phyloP scores from a whole-genome alignment of 2,329 filamentous ascomycete genomes.

The Blumeria graminis region DNA sequence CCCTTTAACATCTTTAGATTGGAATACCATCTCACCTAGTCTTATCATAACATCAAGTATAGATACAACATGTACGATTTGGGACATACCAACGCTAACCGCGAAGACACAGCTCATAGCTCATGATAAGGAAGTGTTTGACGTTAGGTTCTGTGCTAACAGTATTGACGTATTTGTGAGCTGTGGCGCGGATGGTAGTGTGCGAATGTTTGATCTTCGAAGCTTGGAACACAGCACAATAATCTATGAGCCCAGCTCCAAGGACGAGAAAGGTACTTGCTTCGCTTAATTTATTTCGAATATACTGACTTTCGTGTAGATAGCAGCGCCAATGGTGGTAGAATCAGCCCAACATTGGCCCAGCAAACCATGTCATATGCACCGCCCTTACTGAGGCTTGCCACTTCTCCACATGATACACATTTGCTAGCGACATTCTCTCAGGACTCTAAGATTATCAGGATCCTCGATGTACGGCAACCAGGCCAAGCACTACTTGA shows the following conservation, averaged over 20 bases:
- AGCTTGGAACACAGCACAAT: slow-evolving; percentile 96
- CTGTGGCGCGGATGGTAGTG: slow-evolving; percentile 90
- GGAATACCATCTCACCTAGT: slow-evolving; percentile 92
- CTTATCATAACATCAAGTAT: slow-evolving; percentile 97
- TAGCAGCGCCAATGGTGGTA: slow-evolving; percentile 25
- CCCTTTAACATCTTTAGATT: slow-evolving; percentile 84
- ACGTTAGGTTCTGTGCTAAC: slow-evolving; percentile 92
- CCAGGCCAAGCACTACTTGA: slow-evolving; percentile 88
- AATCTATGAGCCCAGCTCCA: slow-evolving; percentile 91
- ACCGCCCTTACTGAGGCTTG: slow-evolving; percentile 54
- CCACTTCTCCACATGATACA: slow-evolving; percentile 82
- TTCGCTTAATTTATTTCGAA: not conserved
- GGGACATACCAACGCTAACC: slow-evolving; percentile 94
- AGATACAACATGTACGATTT: slow-evolving; percentile 96
- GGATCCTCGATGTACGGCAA: slow-evolving; percentile 87
- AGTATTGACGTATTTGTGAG: slow-evolving; percentile 98
- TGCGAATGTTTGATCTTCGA: slow-evolving; percentile 93
- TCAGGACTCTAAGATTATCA: slow-evolving; percentile 73
- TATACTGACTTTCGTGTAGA: slow-evolving; percentile 16
- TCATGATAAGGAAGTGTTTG: slow-evolving; percentile 96
- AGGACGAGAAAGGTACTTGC: slow-evolving; percentile 45
- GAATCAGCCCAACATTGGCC: slow-evolving; percentile 49
- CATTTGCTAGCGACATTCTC: slow-evolving; percentile 95
- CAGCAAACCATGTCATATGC: slow-evolving; percentile 57
- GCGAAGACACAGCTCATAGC: slow-evolving; percentile 97